These are phyloP conservation scores for Withania somnifera DNA, from an alignment of 305 asterid genomes.

Conservation along the genomic window DNA sequence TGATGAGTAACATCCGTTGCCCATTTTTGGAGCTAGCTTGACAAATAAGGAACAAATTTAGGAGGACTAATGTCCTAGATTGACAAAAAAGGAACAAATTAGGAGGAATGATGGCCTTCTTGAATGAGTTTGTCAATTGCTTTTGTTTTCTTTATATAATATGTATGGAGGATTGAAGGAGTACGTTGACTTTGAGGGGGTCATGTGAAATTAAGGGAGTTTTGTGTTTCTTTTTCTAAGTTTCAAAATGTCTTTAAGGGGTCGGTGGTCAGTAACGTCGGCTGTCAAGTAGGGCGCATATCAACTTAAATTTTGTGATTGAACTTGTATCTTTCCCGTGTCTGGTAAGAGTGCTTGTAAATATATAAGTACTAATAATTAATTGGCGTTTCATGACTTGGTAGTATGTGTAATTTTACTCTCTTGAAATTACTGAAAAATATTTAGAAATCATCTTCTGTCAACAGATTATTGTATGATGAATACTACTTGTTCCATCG, in stretches of 20 bases:
- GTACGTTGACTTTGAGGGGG: conserved; percentile 3
- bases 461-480: not conserved
- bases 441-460: not conserved
- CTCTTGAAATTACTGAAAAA: not conserved
- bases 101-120: conserved; percentile 7
- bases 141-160: not conserved
- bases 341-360: too few species aligned
- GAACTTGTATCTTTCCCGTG: not conserved
- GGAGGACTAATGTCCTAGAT: not conserved
- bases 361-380: not conserved
- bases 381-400: not conserved
- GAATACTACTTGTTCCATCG: too few species aligned
- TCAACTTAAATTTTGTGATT: not conserved
- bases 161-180: not conserved
- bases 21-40: conserved; percentile 17
- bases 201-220: not conserved
- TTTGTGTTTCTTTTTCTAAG: not conserved
- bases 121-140: conserved; percentile 1
- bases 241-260: not conserved
- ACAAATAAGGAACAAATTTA: not conserved
- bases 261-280: conserved; percentile 30
- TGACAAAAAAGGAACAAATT: not conserved
- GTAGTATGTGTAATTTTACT: not conserved
- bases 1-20: conserved; percentile 28
- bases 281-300: conserved; percentile 1